These are phyloP conservation scores for Gypsophila paniculata DNA, from an alignment of 179 eudicot species.

Conservation along the genomic window DNA sequence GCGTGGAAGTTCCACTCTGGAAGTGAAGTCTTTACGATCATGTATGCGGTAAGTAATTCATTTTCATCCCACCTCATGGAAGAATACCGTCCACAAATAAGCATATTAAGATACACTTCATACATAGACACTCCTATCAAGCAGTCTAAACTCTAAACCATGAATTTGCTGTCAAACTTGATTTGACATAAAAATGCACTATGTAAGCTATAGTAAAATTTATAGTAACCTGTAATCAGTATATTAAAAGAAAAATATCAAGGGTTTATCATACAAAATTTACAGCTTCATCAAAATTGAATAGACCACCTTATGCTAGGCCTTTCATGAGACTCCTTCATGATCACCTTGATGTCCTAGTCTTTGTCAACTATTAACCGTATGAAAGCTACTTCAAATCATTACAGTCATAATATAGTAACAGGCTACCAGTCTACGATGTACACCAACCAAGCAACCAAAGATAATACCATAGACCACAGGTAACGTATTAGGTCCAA, in stretches of 20 bases:
- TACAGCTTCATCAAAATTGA: neutral
- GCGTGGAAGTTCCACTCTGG: slow-evolving; percentile 86
- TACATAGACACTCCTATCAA: neutral
- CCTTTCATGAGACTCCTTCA: neutral
- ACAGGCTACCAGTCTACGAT: neutral
- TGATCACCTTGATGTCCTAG: neutral
- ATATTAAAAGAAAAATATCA: neutral
- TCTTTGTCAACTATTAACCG: neutral
- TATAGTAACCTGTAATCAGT: neutral
- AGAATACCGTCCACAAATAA: neutral
- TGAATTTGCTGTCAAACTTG: neutral
- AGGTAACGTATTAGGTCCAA: neutral
- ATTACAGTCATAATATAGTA: neutral
- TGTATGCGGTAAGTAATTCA: slow-evolving; percentile 67
- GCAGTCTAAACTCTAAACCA: neutral
- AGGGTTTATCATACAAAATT: neutral
- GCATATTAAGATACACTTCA: neutral
- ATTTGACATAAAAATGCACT: neutral
- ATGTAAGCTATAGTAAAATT: neutral
- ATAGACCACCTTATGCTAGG: neutral
- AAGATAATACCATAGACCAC: neutral
- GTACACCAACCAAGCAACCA: neutral
- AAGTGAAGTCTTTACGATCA: slow-evolving; percentile 71
- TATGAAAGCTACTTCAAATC: neutral
- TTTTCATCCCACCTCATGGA: neutral